These are phyloP conservation scores for Hamamelis virginiana DNA, from an alignment of 164 flowering plant species.

Conservation along the genomic window DNA sequence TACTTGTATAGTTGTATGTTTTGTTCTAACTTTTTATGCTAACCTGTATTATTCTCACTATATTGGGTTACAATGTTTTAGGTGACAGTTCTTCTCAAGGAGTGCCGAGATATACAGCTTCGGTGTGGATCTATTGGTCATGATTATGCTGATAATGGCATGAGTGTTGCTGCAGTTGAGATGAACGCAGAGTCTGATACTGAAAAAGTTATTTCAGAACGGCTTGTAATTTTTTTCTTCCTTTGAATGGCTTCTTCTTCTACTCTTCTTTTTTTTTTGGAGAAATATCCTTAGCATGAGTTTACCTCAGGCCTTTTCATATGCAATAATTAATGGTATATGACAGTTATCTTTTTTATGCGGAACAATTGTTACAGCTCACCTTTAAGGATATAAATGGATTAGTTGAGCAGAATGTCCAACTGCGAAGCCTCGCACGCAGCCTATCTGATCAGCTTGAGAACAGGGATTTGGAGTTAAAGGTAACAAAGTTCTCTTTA, in stretches of 20 bases:
- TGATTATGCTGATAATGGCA: constrained; percentile 25
- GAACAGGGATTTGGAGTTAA: constrained; percentile 51
- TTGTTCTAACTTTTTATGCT: too few relatives aligned
- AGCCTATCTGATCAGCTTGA: constrained; percentile 70
- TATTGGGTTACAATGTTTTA: constrained; percentile 18
- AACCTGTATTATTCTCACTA: too few relatives aligned
- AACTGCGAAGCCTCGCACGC: constrained; percentile 81
- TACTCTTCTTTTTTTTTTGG: too few relatives aligned
- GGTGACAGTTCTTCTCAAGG: constrained; percentile 89
- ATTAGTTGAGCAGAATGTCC: constrained; percentile 93
- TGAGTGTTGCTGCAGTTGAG: constrained; percentile 17
- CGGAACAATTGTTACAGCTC: constrained; percentile 41
- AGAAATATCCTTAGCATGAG: not conserved
- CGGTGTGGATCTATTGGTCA: constrained; percentile 58
- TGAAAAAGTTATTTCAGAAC: constrained; percentile 60
- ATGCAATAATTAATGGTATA: not conserved
- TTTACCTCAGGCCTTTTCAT: not conserved
- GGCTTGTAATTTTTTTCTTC: constrained; percentile 32
- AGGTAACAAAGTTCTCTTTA: constrained; percentile 32
- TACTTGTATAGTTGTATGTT: too few relatives aligned
- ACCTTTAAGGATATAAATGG: constrained; percentile 86
- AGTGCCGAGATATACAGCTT: constrained; percentile 87
- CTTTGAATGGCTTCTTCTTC: too few relatives aligned
- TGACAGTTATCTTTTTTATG: not conserved
- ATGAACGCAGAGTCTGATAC: constrained; percentile 42